Conservation (phyloP, 768 basidiomycete genomes). For the Rubroboletus pulcherrimus region DNA sequence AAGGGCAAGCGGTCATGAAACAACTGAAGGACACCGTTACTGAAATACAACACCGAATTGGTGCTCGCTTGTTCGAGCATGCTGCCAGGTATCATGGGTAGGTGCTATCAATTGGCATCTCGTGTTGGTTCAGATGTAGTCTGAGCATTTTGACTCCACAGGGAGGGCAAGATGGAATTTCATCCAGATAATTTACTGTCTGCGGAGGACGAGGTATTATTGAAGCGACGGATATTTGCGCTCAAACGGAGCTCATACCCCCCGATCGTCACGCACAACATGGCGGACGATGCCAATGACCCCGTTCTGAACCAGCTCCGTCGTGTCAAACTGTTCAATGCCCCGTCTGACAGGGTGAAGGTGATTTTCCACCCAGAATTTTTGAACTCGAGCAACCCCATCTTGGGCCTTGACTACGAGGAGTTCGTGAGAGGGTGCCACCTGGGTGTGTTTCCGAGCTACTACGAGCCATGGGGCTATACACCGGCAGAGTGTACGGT, state of each 20-base stretch:
- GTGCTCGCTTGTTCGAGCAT: slow-evolving; percentile 89
- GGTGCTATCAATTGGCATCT: slow-evolving; percentile 23
- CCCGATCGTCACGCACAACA: slow-evolving; percentile 97
- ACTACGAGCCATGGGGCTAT: slow-evolving; percentile 96
- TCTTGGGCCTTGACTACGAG: slow-evolving; percentile 95
- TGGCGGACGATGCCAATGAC: slow-evolving; percentile 89
- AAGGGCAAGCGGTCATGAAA: slow-evolving; percentile 95
- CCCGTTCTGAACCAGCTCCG: slow-evolving; percentile 95
- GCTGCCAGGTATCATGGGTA: slow-evolving; percentile 91
- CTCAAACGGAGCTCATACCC: slow-evolving; percentile 94
- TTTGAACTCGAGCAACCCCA: slow-evolving; percentile 96
- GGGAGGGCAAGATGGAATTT: slow-evolving; percentile 72
- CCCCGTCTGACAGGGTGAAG: slow-evolving; percentile 86
- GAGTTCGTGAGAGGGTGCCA: slow-evolving; percentile 99
- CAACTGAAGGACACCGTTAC: slow-evolving; percentile 94
- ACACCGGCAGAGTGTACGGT: slow-evolving; percentile 99
- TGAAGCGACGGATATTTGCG: slow-evolving; percentile 96
- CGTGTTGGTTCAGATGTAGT: neutral
- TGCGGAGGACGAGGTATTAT: slow-evolving; percentile 86
- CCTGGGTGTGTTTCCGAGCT: slow-evolving; percentile 96
- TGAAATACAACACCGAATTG: slow-evolving; percentile 92
- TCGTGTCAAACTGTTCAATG: slow-evolving; percentile 91
- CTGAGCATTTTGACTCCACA: slow-evolving; percentile 21
- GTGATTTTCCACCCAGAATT: slow-evolving; percentile 99
- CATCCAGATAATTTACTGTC: slow-evolving; percentile 76